A percentile compares a stretch with the other conserved stretches of the same genome.
phyloP scores from a whole-genome alignment of 306 rosid genomes.

The Fagus crenata region DNA sequence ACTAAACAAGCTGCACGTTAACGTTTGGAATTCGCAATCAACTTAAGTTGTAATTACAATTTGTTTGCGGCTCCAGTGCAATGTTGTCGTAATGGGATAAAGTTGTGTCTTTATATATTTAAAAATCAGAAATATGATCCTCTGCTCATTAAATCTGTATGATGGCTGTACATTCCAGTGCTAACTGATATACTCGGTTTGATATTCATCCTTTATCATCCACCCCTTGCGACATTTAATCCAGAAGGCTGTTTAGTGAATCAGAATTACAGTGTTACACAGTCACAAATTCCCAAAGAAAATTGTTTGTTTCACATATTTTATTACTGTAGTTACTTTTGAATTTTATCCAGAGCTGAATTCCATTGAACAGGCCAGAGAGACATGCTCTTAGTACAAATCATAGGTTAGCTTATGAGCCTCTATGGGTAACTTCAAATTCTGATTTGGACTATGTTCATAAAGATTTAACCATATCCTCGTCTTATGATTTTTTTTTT shows the following conservation, averaged over 20 bases:
- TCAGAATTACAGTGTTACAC: not conserved
- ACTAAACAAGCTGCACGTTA: not conserved
- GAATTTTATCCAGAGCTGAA: not conserved
- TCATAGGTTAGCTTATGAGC: not conserved
- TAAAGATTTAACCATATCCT: not conserved
- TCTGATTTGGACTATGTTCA: not conserved
- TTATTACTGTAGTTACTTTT: not conserved
- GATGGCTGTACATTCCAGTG: not conserved
- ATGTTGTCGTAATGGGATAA: not conserved
- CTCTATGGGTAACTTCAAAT: not conserved
- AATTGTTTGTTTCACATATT: not conserved
- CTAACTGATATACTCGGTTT: not conserved
- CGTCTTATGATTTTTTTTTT: constrained; percentile 11
- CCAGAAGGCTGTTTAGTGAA: not conserved
- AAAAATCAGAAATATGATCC: not conserved
- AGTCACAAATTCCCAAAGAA: not conserved
- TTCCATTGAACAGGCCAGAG: not conserved
- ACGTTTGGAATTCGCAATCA: not conserved
- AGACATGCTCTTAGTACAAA: constrained; percentile 10
- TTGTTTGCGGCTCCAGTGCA: not conserved
- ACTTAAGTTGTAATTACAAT: not conserved
- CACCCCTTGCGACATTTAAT: too few species aligned
- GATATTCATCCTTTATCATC: not conserved
- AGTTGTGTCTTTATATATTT: too few species aligned
- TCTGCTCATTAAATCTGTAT: not conserved